These are phyloP conservation scores for Limonomyces culmigenus DNA, from an alignment of 1,284 basidiomycete species.

Conservation along the genomic window DNA sequence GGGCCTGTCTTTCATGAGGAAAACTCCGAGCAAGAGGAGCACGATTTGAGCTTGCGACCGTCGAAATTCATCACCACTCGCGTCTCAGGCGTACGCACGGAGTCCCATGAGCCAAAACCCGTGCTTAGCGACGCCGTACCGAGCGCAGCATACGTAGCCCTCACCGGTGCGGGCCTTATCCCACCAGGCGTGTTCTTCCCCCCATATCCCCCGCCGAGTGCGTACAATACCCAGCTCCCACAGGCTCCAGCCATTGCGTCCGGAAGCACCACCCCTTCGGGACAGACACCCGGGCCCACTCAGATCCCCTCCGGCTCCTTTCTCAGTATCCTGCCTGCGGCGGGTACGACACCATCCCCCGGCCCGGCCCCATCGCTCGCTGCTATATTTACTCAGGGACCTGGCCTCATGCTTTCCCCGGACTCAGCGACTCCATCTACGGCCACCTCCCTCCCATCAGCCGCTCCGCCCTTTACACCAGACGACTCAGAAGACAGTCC, in stretches of 20 bases:
- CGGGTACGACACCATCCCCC: neutral
- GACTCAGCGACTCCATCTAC: neutral
- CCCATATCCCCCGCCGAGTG: neutral
- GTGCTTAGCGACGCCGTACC: neutral
- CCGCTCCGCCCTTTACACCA: slow-evolving; percentile 2
- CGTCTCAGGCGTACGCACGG: neutral
- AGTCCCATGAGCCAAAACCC: neutral
- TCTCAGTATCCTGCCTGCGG: neutral
- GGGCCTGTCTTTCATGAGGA: neutral
- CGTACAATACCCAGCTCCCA: neutral
- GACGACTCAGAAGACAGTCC: slow-evolving; percentile 6
- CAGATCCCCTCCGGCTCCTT: neutral
- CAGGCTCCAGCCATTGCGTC: neutral
- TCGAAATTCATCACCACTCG: neutral
- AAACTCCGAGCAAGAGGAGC: neutral
- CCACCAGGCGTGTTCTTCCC: neutral
- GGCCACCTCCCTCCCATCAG: neutral
- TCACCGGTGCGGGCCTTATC: neutral
- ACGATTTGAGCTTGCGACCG: neutral
- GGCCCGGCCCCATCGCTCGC: neutral
- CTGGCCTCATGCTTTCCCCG: neutral
- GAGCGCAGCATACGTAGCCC: neutral
- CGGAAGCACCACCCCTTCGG: neutral
- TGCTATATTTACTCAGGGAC: neutral
- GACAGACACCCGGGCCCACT: neutral